phyloP scores from a whole-genome alignment of 352 stramenopile species.

The Globisporangium irregulare region DNA sequence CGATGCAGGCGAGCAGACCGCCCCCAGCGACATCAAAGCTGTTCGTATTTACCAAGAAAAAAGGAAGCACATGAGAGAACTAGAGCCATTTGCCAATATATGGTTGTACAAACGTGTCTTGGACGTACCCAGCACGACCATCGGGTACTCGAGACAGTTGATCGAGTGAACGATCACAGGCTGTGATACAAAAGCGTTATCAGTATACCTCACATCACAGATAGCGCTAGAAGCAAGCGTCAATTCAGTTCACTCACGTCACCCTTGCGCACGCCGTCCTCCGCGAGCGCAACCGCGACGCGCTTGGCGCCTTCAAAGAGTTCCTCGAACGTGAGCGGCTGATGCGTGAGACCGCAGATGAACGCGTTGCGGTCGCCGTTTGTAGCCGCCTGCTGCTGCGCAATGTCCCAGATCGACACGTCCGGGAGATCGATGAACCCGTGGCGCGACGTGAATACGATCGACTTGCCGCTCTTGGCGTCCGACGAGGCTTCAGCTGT shows the following conservation, averaged over 20 bases:
- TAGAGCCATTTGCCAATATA: no score
- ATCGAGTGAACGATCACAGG: slow-evolving; percentile 58
- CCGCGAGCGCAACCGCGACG: slow-evolving; percentile 32
- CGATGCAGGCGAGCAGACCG: slow-evolving; percentile 53
- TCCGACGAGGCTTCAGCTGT: background rate
- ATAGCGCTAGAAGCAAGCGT: slow-evolving; percentile 10
- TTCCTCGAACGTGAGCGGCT: slow-evolving; percentile 31
- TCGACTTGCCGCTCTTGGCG: slow-evolving; percentile 18
- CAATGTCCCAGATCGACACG: slow-evolving; percentile 35
- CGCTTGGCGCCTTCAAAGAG: slow-evolving; percentile 22
- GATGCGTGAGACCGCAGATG: slow-evolving; percentile 42
- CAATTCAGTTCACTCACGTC: slow-evolving; percentile 28
- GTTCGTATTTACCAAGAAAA: no score
- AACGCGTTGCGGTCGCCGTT: slow-evolving; percentile 28
- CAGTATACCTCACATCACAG: background rate
- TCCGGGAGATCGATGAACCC: slow-evolving; percentile 44
- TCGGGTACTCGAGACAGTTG: slow-evolving; percentile 73
- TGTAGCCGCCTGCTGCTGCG: slow-evolving; percentile 26
- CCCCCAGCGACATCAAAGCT: slow-evolving; percentile 50
- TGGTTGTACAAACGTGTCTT: background rate
- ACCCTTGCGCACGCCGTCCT: slow-evolving; percentile 35
- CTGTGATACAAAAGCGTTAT: slow-evolving; percentile 21
- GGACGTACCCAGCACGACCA: slow-evolving; percentile 41
- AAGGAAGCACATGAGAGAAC: no score
- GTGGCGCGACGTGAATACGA: slow-evolving; percentile 58